Conservation (phyloP, 768 basidiomycete species). For the Leccinum fibrillosum region DNA sequence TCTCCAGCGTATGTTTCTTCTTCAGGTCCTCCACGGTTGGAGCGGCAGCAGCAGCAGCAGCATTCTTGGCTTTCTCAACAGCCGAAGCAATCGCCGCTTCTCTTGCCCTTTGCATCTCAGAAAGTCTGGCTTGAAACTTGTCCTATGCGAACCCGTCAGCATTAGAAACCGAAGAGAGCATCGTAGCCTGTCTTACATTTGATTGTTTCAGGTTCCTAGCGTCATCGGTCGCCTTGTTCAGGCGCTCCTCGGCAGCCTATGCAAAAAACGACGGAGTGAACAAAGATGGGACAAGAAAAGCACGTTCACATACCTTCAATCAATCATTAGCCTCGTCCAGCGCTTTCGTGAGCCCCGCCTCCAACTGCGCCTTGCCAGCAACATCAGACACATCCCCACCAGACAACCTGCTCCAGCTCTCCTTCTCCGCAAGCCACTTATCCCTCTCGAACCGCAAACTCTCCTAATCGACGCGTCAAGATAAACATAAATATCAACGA, state of each 20-base stretch:
- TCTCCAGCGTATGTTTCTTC: conserved; percentile 58
- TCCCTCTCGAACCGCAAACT: conserved; percentile 58
- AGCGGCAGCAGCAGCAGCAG: conserved; percentile 23
- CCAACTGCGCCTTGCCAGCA: conserved; percentile 42
- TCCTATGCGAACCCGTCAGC: conserved; percentile 30
- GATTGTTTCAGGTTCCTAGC: conserved; percentile 38
- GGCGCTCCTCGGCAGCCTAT: conserved; percentile 41
- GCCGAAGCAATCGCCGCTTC: conserved; percentile 55
- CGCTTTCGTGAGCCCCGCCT: conserved; percentile 51
- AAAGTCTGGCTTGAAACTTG: conserved; percentile 55
- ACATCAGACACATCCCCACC: conserved; percentile 28
- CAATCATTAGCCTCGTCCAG: conserved; percentile 60
- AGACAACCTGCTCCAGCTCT: conserved; percentile 30
- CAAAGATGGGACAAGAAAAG: background rate
- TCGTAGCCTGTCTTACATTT: conserved; percentile 18
- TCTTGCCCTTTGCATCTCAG: conserved; percentile 50
- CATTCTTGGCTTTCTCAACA: conserved; percentile 52
- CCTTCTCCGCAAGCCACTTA: conserved; percentile 58
- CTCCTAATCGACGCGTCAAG: conserved; percentile 39
- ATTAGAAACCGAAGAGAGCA: background rate
- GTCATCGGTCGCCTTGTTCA: conserved; percentile 43
- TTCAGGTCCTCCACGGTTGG: conserved; percentile 38
- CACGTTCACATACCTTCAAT: conserved; percentile 44
- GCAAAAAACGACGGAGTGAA: conserved; percentile 1
- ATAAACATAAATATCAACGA: background rate